Base-by-base conservation (phyloP, 345 rosid genomes). In the Moringa oleifera region DNA sequence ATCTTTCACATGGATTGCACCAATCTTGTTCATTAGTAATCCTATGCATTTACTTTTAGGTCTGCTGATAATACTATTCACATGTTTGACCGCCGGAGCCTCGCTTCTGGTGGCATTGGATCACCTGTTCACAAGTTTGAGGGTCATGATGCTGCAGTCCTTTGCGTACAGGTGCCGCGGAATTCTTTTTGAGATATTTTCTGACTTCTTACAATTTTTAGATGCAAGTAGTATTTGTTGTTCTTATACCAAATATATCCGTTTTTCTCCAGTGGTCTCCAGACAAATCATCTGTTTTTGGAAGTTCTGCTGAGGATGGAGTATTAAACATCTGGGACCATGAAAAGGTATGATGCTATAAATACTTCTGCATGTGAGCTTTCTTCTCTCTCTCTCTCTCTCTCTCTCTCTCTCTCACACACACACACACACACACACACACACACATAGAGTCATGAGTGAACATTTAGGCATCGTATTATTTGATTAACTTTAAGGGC, bases 271-370 rank as follows among this genome's bases (percentile, higher is more conserved):
- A 92, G 95, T 92, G 95, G 96, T 89, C 81, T 71, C 98, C 96
- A 23, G 91, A 89, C 72, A 89, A 81, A 65, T 51, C 91, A 61
- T 87, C 98, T 18, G 96, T 92, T 13, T 92, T 92, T 74, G 98
- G 98, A 64, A 92, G 96, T 75, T 89, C 95, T 23, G 98, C 96
- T 6, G 98, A 92, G 68, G 98, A 92, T 73, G 96, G 98, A 50
- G 83, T 92, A 79, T 69, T 92, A 22, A 92, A 92, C 77, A 82
- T 92, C 55, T 92, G 98, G 96, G 96, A 92, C 66, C 84, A 81
- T 75, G 95, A 92, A 20, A 87, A 72, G 96, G 98, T 91, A 17
- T n/a, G n/a, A n/a, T n/a, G n/a, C n/a, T n/a, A n/a, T n/a, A n/a
- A n/a, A n/a, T n/a, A n/a, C n/a, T n/a, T n/a, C n/a, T n/a, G n/a